These are phyloP conservation scores for Morella rubra DNA, from an alignment of 306 rosid species.

Conservation along the genomic window DNA sequence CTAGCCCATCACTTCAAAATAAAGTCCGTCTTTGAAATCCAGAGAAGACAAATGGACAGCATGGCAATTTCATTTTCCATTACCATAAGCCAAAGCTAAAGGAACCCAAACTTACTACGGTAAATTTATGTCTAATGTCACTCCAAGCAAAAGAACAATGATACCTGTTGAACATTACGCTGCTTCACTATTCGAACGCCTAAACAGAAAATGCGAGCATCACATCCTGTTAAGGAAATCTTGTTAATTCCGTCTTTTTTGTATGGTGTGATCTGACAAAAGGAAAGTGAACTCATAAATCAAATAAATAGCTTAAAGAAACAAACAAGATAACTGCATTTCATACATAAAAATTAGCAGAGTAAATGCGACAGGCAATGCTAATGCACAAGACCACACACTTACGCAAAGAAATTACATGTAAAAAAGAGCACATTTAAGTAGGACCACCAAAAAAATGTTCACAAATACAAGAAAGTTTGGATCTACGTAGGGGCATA, in stretches of 20 bases:
- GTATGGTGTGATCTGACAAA: constrained; percentile 74
- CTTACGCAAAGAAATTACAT: constrained; percentile 13
- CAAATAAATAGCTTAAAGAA: background rate
- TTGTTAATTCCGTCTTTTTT: constrained; percentile 87
- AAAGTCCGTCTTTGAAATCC: background rate
- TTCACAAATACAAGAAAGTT: constrained; percentile 7
- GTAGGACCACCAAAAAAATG: constrained; percentile 3
- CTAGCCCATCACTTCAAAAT: background rate
- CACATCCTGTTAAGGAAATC: constrained; percentile 84
- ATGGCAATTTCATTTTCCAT: background rate
- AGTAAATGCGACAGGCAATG: background rate
- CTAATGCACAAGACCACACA: background rate
- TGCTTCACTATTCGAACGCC: constrained; percentile 93
- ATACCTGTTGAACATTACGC: constrained; percentile 83
- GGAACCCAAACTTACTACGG: background rate
- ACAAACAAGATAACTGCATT: constrained; percentile 3
- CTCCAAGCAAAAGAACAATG: background rate
- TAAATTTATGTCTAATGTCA: background rate
- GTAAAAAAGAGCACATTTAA: constrained; percentile 4
- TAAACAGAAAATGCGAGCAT: constrained; percentile 82
- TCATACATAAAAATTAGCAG: background rate
- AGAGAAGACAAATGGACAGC: background rate
- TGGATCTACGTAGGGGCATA: background rate
- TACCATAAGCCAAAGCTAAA: background rate
- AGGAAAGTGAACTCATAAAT: constrained; percentile 26